phyloP scores from a whole-genome alignment of 2,329 filamentous ascomycete genomes.

The Fusarium neocosmosporiellum region DNA sequence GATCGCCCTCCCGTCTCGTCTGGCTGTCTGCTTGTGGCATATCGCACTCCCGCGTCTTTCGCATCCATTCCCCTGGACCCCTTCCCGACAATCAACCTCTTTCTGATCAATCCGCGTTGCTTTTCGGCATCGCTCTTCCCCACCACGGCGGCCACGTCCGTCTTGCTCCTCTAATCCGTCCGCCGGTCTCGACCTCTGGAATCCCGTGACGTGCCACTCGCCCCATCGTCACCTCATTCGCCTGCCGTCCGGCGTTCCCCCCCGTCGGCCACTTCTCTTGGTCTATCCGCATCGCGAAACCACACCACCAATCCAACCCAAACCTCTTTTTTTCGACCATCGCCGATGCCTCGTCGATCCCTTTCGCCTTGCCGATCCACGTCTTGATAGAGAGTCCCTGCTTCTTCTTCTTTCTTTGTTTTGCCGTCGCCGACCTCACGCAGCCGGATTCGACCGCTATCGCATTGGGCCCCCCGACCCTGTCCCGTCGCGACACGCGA shows the following conservation, averaged over 20 bases:
- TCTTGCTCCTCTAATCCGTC: slow-evolving; percentile 28
- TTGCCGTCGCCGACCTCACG: slow-evolving; percentile 10
- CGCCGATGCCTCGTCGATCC: slow-evolving; percentile 45
- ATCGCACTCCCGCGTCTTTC: slow-evolving; percentile 41
- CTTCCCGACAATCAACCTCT: slow-evolving; percentile 33
- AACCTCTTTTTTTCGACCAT: slow-evolving; percentile 15
- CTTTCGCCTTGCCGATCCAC: slow-evolving; percentile 28
- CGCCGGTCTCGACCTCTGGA: slow-evolving; percentile 32
- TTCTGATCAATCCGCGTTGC: slow-evolving; percentile 36
- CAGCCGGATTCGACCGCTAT: slow-evolving; percentile 34
- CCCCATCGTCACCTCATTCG: slow-evolving; percentile 44
- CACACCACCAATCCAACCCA: slow-evolving; percentile 36
- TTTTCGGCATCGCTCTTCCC: slow-evolving; percentile 32
- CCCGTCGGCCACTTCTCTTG: slow-evolving; percentile 31
- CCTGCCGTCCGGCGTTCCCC: slow-evolving; percentile 28
- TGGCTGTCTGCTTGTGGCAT: slow-evolving; percentile 24
- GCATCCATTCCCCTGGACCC: slow-evolving; percentile 37
- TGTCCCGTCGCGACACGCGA: slow-evolving; percentile 45
- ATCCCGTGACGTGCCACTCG: slow-evolving; percentile 44
- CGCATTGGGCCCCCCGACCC: slow-evolving; percentile 34
- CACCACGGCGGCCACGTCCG: slow-evolving; percentile 22
- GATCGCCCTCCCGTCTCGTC: slow-evolving; percentile 22
- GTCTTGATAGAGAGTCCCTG: slow-evolving; percentile 25
- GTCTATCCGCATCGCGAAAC: slow-evolving; percentile 44
- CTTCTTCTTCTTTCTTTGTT: slow-evolving; percentile 20